These are phyloP conservation scores for Lavandula angustifolia DNA, from an alignment of 257 asterid species.

Conservation along the genomic window DNA sequence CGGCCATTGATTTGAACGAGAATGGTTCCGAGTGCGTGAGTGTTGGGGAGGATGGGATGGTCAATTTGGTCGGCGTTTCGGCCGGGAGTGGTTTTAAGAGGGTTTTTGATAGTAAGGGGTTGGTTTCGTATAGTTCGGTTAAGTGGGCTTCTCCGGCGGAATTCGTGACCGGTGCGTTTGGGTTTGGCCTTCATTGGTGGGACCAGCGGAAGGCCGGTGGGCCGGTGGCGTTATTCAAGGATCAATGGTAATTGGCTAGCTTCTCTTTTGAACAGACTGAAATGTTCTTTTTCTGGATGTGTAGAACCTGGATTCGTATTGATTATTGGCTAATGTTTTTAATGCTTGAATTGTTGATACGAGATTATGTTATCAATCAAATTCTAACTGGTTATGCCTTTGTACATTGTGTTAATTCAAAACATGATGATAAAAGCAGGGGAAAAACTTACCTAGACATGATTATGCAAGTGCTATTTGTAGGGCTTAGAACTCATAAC, in stretches of 20 bases:
- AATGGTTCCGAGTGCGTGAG: constrained; percentile 71
- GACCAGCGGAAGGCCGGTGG: constrained; percentile 79
- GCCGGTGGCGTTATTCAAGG: constrained; percentile 69
- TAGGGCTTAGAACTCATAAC: not conserved
- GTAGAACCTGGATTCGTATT: not conserved
- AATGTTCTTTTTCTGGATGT: not conserved
- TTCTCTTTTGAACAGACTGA: not conserved
- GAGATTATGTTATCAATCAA: not conserved
- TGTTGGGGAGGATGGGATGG: constrained; percentile 87
- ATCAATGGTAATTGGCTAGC: constrained; percentile 55
- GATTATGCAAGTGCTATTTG: not conserved
- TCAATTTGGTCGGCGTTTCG: constrained; percentile 52
- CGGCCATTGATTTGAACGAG: constrained; percentile 69
- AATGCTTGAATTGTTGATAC: constrained; percentile 2
- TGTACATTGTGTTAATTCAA: constrained; percentile 5
- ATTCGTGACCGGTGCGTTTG: constrained; percentile 86
- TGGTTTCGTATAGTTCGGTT: constrained; percentile 70
- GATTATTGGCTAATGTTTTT: constrained; percentile 22
- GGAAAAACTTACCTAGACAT: not conserved
- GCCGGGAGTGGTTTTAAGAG: constrained; percentile 45
- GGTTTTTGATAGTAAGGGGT: constrained; percentile 68
- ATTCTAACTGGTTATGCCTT: not conserved
- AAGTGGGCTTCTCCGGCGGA: constrained; percentile 91
- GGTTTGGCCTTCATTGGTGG: constrained; percentile 91
- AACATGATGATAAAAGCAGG: not conserved